Base-by-base conservation (phyloP, 1,284 basidiomycete species). In the Trichosporon sp. region DNA sequence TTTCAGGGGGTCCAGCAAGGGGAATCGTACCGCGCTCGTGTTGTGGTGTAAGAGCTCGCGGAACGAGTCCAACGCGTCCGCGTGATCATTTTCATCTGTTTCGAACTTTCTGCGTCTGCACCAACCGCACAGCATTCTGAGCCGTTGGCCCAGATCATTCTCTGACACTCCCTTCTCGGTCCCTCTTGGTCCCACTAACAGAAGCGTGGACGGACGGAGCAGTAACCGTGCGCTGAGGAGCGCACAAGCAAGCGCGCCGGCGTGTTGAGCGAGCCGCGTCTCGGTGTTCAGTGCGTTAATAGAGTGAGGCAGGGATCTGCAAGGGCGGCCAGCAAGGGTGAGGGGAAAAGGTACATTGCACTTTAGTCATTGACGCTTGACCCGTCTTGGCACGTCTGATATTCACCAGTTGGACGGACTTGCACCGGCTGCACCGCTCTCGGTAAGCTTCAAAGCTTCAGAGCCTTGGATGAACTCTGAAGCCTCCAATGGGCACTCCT, bases 11-110 rank as follows among this genome's bases (percentile, higher is more conserved):
- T 2, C 4, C 26, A 26, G 26, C 26, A 26, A 26, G 26, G 26
- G 26, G 26, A 26, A 26, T 26, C 26, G 26, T 26, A 26, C 26
- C 26, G 26, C 26, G 26, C 26, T 26, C 26, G 26, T 26, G 26
- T 26, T 26, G 26, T 26, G 26, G 26, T 26, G 26, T 26, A 26
- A 26, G 26, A 26, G 26, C 26, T 26, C 26, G 2, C 26, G 26
- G 26, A 26, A 26, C 26, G 26, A 26, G 26, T 26, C 26, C 26
- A 26, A 26, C 19, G 21, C 51, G 51, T 54, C 51, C 51, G n/a
- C 51, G 51, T 54, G 51, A 54, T 54, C 51, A 54, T 21, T 26
- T 19, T 54, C 51, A 54, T 54, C 51, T 54, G 51, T 54, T 54
- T 54, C 19, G 51, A 54, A 54, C 51, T 54, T 21, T 26, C 26